Evolutionary conservation across 2,329 filamentous ascomycete genomes (phyloP), one percentile per base, ranked within the genome.

Genomic region (Aspergillus oerlinghausenensis): DNA sequence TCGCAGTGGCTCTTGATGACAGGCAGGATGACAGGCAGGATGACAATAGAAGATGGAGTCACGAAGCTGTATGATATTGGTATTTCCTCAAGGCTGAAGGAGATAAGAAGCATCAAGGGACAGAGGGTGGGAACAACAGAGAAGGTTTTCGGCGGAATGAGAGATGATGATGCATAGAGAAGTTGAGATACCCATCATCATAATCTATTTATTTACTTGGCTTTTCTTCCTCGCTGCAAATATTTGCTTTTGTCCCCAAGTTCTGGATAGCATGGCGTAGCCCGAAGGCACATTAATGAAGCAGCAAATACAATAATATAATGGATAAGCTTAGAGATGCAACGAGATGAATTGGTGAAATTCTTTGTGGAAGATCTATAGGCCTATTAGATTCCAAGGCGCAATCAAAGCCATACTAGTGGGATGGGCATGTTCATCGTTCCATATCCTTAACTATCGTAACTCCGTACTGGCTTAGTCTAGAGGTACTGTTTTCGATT

Each of bases 111-210:
- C 8, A 23, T 10, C n/a, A 17, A 10, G 42, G n/a, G 19, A 8
- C 42, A 23, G 8, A 45, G 19, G n/a, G 42, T 38, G 32, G 32
- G 32, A 38, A 17, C 32, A 17, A 19, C 19, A 5, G 10, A 45
- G 9, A 25, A 14, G 6, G 23, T 47, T 28, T 50, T 50, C 11
- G 17, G 28, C 28, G 25, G 19, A 50, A 29, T 50, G 23, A 35
- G 28, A n/a, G 48, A 32, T 19, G 21, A 25, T 50, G 29, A 29
- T 50, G 51, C n/a, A 48, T 53, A 25, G 48, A 50, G 38, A 55
- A 52, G 57, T 57, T 55, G 57, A 61, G 59, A 61, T 59, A 59
- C 57, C 59, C 58, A 45, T 45, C 57, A 52, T 59, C 50, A 55
- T 55, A 56, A 50, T 53, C 23, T 56, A 47, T 52, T 57, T 56